Evolutionary conservation across 129 eudicot genomes (phyloP).

Genomic region (Pseudognaphalium luteoalbum): DNA sequence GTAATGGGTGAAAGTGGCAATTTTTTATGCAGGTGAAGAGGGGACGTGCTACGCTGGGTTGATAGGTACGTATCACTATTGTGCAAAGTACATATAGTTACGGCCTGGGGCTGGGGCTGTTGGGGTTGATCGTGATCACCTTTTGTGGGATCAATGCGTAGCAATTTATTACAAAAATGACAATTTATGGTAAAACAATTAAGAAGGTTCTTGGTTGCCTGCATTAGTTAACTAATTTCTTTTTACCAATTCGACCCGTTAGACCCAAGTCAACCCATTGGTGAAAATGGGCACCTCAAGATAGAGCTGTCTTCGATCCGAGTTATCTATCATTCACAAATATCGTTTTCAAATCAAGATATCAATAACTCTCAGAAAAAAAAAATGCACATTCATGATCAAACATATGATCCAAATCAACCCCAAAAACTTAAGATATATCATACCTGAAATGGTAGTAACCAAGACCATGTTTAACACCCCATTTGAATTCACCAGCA

Average conservation of each 20-base stretch:
- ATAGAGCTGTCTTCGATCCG: background rate
- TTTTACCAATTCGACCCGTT: background rate
- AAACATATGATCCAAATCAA: no score
- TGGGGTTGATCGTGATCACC: background rate
- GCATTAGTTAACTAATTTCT: background rate
- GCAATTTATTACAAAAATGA: background rate
- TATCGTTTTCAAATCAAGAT: background rate
- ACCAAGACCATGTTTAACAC: constrained; percentile 42
- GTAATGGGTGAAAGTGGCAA: background rate
- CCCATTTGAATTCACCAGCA: constrained; percentile 38
- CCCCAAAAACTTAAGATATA: no score
- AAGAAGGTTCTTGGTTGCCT: background rate
- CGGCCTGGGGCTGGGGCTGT: no score
- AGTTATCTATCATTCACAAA: no score
- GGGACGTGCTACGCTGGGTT: no score
- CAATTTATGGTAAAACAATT: no score
- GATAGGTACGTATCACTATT: no score
- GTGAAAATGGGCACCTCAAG: background rate
- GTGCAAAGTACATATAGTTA: no score
- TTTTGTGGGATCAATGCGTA: background rate
- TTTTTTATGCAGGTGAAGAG: no score
- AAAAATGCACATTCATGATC: no score
- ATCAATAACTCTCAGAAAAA: no score
- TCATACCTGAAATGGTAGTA: constrained; percentile 34
- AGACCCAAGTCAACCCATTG: no score